These are phyloP conservation scores for Colletotrichum musae DNA, from an alignment of 2,329 filamentous ascomycete species.

Conservation along the genomic window DNA sequence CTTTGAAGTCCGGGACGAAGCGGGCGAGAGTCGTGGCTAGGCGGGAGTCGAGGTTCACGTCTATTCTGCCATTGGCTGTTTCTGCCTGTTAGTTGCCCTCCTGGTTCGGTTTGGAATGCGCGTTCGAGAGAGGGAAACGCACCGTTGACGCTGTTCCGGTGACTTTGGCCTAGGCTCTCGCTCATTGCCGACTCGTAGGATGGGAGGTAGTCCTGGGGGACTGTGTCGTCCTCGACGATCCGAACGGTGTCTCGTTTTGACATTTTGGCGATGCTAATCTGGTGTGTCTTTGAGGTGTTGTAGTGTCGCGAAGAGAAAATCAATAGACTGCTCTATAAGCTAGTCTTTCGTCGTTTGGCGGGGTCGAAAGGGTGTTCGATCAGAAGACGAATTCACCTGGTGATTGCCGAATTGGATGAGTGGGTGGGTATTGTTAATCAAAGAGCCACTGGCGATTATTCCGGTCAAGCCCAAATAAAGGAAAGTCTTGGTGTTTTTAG, in stretches of 20 bases:
- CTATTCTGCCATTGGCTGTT: conserved; percentile 36
- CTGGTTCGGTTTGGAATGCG: not conserved
- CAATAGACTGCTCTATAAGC: too few relatives aligned
- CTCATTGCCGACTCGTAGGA: conserved; percentile 27
- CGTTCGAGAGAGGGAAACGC: not conserved
- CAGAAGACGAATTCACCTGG: too few relatives aligned
- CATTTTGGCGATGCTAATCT: not conserved
- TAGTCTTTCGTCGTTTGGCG: too few relatives aligned
- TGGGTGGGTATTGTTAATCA: too few relatives aligned
- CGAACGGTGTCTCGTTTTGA: conserved; percentile 10
- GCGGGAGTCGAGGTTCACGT: conserved; percentile 39
- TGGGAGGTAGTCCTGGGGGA: conserved; percentile 29
- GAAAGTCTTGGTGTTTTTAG: not conserved
- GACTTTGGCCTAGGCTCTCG: conserved; percentile 2
- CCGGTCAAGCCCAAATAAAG: too few relatives aligned
- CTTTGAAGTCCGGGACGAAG: conserved; percentile 36
- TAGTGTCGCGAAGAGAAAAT: too few relatives aligned
- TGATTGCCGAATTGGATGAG: too few relatives aligned
- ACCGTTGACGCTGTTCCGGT: conserved; percentile 29
- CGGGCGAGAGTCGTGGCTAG: conserved; percentile 34
- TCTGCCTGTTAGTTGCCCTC: not conserved
- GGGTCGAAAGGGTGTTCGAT: too few relatives aligned
- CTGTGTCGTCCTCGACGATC: conserved; percentile 17
- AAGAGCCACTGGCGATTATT: too few relatives aligned
- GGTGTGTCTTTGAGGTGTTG: not conserved